Conservation (phyloP, 139 green algal genomes). For the Closterium sp. region DNA sequence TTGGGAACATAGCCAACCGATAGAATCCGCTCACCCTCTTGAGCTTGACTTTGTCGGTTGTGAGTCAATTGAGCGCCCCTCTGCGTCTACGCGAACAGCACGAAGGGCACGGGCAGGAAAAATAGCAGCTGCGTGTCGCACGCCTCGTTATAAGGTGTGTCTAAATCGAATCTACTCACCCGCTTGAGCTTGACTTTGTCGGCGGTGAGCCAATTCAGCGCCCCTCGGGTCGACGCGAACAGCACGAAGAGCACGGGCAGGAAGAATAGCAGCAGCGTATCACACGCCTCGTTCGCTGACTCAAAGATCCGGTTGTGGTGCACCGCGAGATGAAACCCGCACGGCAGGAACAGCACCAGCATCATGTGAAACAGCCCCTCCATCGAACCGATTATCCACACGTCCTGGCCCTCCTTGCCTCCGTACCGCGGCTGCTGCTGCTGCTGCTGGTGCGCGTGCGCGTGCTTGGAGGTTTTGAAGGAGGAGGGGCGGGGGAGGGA, state of each 20-base stretch:
- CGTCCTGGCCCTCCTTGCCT: neutral
- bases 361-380: conserved; percentile 62
- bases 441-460: neutral
- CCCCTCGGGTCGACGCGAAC: conserved; percentile 54
- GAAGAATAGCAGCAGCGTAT: conserved; percentile 24
- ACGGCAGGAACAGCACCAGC: conserved; percentile 62
- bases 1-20: too few relatives aligned
- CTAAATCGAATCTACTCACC: neutral
- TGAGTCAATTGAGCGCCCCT: conserved; percentile 80
- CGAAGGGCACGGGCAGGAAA: conserved; percentile 8
- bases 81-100: conserved; percentile 44
- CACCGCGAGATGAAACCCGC: conserved; percentile 63
- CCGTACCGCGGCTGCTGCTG: neutral
- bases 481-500: conserved; percentile 73
- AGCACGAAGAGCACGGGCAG: conserved; percentile 21
- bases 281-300: conserved; percentile 26
- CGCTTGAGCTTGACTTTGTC: neutral
- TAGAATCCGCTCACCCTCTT: neutral
- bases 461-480: conserved; percentile 58
- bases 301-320: conserved; percentile 53
- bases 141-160: neutral
- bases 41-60: neutral
- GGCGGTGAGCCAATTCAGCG: conserved; percentile 76
- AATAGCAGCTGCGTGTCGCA: neutral
- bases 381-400: conserved; percentile 26